Conservation (phyloP, 139 green algal genomes). For the Trebouxia sp. region DNA sequence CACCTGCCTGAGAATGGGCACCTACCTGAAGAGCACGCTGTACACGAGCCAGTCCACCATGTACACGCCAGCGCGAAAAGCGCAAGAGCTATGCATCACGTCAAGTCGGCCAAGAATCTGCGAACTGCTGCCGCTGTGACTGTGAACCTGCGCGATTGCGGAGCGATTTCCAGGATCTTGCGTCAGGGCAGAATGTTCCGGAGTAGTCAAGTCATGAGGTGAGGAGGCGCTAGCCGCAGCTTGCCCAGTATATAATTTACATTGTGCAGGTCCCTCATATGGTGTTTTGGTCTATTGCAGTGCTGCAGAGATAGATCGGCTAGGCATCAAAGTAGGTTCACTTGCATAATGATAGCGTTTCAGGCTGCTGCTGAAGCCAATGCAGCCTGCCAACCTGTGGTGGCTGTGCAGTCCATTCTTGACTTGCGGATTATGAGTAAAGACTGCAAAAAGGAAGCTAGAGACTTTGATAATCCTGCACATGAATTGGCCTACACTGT, state of each 20-base stretch:
- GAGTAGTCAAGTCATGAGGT: slow-evolving; percentile 29
- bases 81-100: neutral
- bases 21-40: neutral
- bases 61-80: neutral
- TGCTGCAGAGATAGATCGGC: slow-evolving; percentile 17
- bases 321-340: neutral
- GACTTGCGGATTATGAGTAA: slow-evolving; percentile 11
- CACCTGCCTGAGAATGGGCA: neutral
- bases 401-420: slow-evolving; percentile 14
- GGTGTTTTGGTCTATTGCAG: neutral
- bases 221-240: too few species aligned
- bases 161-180: neutral
- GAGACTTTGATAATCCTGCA: slow-evolving; percentile 12
- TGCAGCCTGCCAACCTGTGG: neutral
- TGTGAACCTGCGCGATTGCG: slow-evolving; percentile 27
- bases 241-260: neutral
- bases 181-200: slow-evolving; percentile 11
- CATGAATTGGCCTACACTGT: slow-evolving; percentile 12
- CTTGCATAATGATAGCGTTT: neutral
- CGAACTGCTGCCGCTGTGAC: slow-evolving; percentile 13
- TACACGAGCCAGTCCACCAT: neutral
- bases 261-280: neutral
- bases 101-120: neutral
- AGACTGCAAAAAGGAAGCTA: slow-evolving; percentile 27
- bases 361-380: neutral